Evolutionary conservation across 2,329 filamentous ascomycete genomes (phyloP).

Genomic region (Penicillium expansum): DNA sequence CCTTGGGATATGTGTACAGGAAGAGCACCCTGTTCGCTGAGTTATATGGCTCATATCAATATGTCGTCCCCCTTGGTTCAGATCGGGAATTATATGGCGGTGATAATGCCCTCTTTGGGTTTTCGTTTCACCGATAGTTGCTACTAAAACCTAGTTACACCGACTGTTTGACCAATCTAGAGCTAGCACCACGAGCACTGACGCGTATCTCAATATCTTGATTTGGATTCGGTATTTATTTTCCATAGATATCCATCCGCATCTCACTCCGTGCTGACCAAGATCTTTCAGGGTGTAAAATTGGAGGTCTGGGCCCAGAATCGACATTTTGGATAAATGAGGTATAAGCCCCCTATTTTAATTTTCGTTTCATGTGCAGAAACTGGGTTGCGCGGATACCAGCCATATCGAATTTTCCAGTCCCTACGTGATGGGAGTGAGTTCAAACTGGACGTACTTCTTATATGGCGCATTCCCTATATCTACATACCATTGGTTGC

Average conservation of each 20-base stretch:
- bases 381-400: neutral
- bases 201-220: neutral
- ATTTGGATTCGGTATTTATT: neutral
- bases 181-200: neutral
- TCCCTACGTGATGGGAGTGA: no score
- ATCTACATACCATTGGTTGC: no score
- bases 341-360: neutral
- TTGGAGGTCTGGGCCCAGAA: no score
- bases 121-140: neutral
- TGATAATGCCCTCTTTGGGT: neutral
- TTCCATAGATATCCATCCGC: neutral
- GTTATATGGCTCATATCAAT: slow-evolving; percentile 1
- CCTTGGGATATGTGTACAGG: neutral
- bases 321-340: neutral
- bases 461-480: no score
- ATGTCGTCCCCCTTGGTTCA: neutral
- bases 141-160: neutral
- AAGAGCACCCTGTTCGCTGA: neutral
- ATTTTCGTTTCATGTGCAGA: neutral
- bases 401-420: no score
- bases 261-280: neutral
- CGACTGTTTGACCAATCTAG: neutral
- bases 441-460: no score
- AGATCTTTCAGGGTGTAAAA: neutral
- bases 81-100: neutral